phyloP scores from a whole-genome alignment of 805 yeast species.

The Kockiozyma suomiensis region DNA sequence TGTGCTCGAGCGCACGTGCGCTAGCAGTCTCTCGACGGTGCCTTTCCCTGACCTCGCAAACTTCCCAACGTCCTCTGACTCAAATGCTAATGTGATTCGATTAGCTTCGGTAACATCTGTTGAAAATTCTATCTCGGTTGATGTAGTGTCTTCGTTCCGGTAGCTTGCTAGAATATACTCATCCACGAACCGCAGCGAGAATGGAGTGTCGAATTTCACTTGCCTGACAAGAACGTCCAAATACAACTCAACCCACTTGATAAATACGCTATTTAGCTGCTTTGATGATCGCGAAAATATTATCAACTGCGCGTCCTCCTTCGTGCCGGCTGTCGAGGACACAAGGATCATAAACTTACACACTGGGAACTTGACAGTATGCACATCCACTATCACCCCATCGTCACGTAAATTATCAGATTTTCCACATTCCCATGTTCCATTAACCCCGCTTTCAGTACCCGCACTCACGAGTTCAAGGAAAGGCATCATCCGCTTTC shows the following conservation, averaged over 20 bases:
- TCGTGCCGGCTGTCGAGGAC: neutral
- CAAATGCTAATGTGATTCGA: conserved; percentile 15
- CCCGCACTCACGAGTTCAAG: neutral
- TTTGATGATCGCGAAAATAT: conserved; percentile 13
- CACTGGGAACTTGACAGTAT: neutral
- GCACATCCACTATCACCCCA: neutral
- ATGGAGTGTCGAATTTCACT: neutral
- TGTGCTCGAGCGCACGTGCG: conserved; percentile 7
- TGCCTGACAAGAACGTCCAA: conserved; percentile 17
- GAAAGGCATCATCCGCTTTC: conserved; percentile 9
- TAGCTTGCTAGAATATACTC: conserved; percentile 1
- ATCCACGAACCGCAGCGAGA: conserved; percentile 15
- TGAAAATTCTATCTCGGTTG: conserved; percentile 18
- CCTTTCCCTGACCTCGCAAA: conserved; percentile 1
- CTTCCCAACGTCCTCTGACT: conserved; percentile 7
- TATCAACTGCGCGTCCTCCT: neutral
- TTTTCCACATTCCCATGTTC: conserved; percentile 4
- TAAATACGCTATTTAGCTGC: conserved; percentile 13
- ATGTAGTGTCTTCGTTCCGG: neutral
- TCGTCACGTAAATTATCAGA: neutral
- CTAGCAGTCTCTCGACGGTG: neutral
- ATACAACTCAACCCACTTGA: conserved; percentile 20
- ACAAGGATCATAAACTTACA: conserved; percentile 15
- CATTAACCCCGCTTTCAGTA: neutral
- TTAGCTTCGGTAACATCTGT: neutral